Conservation (phyloP, 257 asterid species). For the Ajuga chamaepitys region DNA sequence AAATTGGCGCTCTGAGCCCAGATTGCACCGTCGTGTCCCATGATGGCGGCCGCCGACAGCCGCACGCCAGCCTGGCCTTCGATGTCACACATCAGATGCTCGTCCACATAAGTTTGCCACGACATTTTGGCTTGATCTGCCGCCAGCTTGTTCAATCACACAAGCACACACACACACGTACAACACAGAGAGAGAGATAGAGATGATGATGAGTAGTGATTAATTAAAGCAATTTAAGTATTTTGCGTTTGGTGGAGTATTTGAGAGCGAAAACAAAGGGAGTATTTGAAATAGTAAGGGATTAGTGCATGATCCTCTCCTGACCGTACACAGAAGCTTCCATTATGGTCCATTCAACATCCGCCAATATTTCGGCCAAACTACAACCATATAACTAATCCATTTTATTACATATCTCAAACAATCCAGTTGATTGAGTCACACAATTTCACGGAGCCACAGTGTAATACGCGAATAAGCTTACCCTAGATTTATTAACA, state of each 20-base stretch:
- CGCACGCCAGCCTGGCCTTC: slow-evolving; percentile 39
- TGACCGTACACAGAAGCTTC: slow-evolving; percentile 8
- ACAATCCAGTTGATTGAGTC: too few species aligned
- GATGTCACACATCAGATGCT: slow-evolving; percentile 52
- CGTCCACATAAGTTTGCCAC: slow-evolving; percentile 60
- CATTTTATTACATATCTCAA: too few species aligned
- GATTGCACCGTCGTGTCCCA: slow-evolving; percentile 48
- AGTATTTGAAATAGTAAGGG: slow-evolving; percentile 14
- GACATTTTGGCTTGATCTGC: slow-evolving; percentile 32
- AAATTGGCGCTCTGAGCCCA: slow-evolving; percentile 58
- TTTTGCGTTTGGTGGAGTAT: background rate
- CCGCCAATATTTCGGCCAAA: slow-evolving; percentile 4
- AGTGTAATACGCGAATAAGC: too few species aligned
- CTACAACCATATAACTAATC: background rate
- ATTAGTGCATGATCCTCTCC: slow-evolving; percentile 19
- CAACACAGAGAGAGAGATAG: background rate
- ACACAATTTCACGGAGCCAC: too few species aligned
- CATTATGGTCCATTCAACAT: slow-evolving; percentile 11
- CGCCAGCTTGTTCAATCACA: background rate
- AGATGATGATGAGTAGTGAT: too few species aligned
- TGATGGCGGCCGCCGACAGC: slow-evolving; percentile 49
- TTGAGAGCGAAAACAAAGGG: background rate
- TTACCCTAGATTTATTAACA: too few species aligned
- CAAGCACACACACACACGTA: too few species aligned
- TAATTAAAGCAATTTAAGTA: background rate